phyloP scores from a whole-genome alignment of 192 early-diverging fungal species.

The Jimgerdemannia flammicorona region DNA sequence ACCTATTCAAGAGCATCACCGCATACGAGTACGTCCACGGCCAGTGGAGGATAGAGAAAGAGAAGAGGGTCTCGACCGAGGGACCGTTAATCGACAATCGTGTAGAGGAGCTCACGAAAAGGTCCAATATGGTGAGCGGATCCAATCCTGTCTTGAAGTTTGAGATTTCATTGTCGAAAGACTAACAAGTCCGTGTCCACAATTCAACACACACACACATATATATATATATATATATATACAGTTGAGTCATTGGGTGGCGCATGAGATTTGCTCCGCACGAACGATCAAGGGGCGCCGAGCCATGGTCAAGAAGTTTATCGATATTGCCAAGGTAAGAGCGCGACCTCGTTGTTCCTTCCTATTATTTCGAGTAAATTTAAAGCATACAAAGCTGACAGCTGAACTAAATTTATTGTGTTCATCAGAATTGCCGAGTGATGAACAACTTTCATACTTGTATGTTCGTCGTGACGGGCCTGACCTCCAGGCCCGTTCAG shows the following conservation, averaged over 20 bases:
- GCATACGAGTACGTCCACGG: slow-evolving; percentile 23
- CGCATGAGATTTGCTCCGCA: slow-evolving; percentile 16
- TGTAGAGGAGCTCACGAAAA: slow-evolving; percentile 32
- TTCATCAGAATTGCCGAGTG: slow-evolving; percentile 36
- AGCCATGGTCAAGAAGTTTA: slow-evolving; percentile 18
- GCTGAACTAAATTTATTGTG: not conserved
- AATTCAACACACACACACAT: no score
- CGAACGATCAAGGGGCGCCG: slow-evolving; percentile 11
- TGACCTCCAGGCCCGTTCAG: slow-evolving; percentile 52
- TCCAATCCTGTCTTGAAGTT: not conserved
- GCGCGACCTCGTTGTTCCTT: not conserved
- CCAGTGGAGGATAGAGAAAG: slow-evolving; percentile 9
- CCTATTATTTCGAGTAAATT: no score
- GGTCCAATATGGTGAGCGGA: slow-evolving; percentile 26
- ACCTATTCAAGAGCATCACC: slow-evolving; percentile 33
- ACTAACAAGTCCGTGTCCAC: not conserved
- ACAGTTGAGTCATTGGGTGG: slow-evolving; percentile 32
- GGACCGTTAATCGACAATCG: slow-evolving; percentile 6
- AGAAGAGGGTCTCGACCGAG: not conserved
- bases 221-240: not conserved
- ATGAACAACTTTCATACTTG: slow-evolving; percentile 66
- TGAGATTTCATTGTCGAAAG: no score
- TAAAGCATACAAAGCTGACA: no score
- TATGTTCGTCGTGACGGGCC: slow-evolving; percentile 59
- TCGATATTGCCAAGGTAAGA: slow-evolving; percentile 31